Evolutionary conservation across 2,329 filamentous ascomycete species (phyloP).

Genomic region (Colletotrichum melonis): DNA sequence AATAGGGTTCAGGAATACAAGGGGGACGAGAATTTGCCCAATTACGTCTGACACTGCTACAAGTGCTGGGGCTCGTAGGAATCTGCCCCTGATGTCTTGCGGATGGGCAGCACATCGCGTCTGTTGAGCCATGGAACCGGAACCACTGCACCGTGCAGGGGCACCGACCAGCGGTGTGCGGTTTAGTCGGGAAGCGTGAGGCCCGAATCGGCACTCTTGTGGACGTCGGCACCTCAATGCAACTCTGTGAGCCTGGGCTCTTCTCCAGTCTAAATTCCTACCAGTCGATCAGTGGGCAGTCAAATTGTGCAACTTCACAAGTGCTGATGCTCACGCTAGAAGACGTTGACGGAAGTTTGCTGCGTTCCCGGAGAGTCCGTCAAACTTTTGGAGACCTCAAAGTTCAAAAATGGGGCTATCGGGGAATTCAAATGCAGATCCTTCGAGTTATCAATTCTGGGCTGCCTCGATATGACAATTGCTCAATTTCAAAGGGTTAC

Average conservation of each 20-base stretch:
- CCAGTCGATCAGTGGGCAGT: constrained; percentile 9
- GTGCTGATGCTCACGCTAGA: background rate
- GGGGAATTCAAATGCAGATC: constrained; percentile 29
- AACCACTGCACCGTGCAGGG: constrained; percentile 13
- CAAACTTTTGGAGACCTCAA: background rate
- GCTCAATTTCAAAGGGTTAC: background rate
- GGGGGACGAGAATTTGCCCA: background rate
- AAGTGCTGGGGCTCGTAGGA: background rate
- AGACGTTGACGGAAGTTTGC: background rate
- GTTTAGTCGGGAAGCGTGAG: too few species aligned
- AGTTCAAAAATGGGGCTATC: constrained; percentile 3
- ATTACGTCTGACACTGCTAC: background rate
- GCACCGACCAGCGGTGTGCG: background rate
- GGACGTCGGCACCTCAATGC: background rate
- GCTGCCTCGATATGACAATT: background rate
- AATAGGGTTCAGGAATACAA: background rate
- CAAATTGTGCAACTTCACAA: background rate
- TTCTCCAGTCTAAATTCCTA: background rate
- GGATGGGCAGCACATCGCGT: background rate
- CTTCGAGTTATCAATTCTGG: background rate
- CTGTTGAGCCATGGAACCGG: constrained; percentile 2
- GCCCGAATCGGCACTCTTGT: too few species aligned
- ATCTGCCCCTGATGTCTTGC: background rate
- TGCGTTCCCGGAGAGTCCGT: constrained; percentile 2
- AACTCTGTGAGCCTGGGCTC: background rate